Conservation (phyloP, 129 eudicot genomes). For the Escallonia rubra region DNA sequence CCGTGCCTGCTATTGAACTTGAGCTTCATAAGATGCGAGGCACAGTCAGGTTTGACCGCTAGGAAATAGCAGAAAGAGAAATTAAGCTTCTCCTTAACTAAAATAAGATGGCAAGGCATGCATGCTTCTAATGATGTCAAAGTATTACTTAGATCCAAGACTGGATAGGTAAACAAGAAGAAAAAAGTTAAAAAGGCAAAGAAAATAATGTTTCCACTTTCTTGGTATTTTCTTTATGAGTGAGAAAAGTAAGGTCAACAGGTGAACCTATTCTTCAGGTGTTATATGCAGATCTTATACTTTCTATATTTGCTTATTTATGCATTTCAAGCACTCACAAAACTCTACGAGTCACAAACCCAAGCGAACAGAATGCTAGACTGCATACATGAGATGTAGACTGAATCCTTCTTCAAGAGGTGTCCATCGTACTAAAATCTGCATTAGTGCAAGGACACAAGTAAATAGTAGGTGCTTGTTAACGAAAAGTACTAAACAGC, state of each 20-base stretch:
- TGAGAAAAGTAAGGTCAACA: not conserved
- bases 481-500: not conserved
- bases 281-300: not conserved
- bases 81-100: not conserved
- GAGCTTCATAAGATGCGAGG: conserved; percentile 55
- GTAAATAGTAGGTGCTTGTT: not conserved
- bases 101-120: too few species aligned
- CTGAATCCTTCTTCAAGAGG: conserved; percentile 82
- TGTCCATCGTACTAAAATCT: conserved; percentile 62
- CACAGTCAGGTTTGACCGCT: conserved; percentile 3
- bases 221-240: not conserved
- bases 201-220: not conserved
- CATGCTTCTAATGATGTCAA: too few species aligned
- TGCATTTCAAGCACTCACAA: too few species aligned
- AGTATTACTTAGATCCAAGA: too few species aligned
- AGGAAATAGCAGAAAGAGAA: not conserved
- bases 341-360: not conserved
- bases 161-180: too few species aligned
- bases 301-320: not conserved
- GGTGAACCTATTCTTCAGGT: not conserved
- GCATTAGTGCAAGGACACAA: conserved; percentile 27
- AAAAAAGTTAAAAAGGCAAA: too few species aligned
- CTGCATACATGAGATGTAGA: conserved; percentile 68
- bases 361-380: not conserved
- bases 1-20: conserved; percentile 78